Conservation (phyloP, 2,329 filamentous ascomycete genomes). For the Colletotrichum aenigma region DNA sequence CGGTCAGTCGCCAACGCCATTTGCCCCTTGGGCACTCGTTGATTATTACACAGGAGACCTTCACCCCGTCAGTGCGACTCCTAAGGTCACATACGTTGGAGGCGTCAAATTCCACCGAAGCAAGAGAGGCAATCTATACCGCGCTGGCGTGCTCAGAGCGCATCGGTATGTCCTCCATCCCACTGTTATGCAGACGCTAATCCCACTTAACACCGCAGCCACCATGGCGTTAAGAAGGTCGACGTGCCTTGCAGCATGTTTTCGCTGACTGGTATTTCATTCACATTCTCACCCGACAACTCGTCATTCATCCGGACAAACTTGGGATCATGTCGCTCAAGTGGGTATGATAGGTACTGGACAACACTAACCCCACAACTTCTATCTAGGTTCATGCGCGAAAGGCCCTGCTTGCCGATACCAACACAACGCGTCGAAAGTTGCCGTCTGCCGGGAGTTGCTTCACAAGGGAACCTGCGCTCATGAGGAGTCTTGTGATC, state of each 20-base stretch:
- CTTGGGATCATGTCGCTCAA: neutral
- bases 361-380: conserved; percentile 46
- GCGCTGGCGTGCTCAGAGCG: conserved; percentile 74
- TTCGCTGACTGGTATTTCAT: conserved; percentile 70
- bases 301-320: neutral
- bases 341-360: conserved; percentile 39
- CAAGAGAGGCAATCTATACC: conserved; percentile 86
- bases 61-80: conserved; percentile 69
- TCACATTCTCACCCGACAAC: conserved; percentile 37
- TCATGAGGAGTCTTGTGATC: conserved; percentile 80
- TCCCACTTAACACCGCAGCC: conserved; percentile 37
- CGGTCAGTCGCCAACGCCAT: conserved; percentile 57
- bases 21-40: conserved; percentile 10
- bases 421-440: conserved; percentile 82
- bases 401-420: conserved; percentile 83
- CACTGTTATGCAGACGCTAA: conserved; percentile 39
- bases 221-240: conserved; percentile 68
- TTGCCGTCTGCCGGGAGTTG: conserved; percentile 89
- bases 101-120: conserved; percentile 85
- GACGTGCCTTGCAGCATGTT: conserved; percentile 76
- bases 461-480: conserved; percentile 80
- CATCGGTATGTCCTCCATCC: conserved; percentile 67
- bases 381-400: conserved; percentile 75
- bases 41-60: conserved; percentile 54
- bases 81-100: conserved; percentile 73